These are phyloP conservation scores for Salmacisia buchloeana DNA, from an alignment of 1,284 basidiomycete genomes.

Conservation along the genomic window DNA sequence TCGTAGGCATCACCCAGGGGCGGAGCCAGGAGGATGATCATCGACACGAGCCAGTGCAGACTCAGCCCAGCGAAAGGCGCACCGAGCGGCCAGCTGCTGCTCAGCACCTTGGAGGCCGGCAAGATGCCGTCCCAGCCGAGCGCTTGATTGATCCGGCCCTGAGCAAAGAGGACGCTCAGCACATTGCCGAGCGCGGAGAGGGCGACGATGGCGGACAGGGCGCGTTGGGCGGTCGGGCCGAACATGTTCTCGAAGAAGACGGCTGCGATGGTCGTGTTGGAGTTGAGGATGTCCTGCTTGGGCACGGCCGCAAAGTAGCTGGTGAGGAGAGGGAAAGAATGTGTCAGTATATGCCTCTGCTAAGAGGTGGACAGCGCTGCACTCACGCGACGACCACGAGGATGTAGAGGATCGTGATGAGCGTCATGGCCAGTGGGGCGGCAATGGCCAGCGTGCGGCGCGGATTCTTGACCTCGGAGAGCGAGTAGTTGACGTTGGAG, in stretches of 20 bases:
- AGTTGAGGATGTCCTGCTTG: slow-evolving; percentile 54
- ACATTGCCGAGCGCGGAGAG: slow-evolving; percentile 55
- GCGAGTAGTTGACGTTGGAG: slow-evolving; percentile 58
- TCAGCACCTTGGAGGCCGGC: slow-evolving; percentile 56
- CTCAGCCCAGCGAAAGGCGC: slow-evolving; percentile 57
- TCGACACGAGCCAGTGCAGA: slow-evolving; percentile 51
- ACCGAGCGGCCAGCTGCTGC: slow-evolving; percentile 56
- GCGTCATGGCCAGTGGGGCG: slow-evolving; percentile 57
- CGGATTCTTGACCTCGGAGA: slow-evolving; percentile 57
- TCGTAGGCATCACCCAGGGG: slow-evolving; percentile 59
- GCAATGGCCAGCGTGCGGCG: slow-evolving; percentile 59
- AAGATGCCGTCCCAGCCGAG: slow-evolving; percentile 59
- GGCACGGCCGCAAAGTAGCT: slow-evolving; percentile 53
- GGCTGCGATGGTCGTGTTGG: slow-evolving; percentile 58
- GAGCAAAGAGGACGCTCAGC: slow-evolving; percentile 55
- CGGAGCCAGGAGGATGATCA: slow-evolving; percentile 59
- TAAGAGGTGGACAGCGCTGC: slow-evolving; percentile 53
- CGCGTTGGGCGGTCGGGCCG: slow-evolving; percentile 55
- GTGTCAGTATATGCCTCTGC: slow-evolving; percentile 9
- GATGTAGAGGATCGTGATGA: slow-evolving; percentile 56
- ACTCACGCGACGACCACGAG: slow-evolving; percentile 54
- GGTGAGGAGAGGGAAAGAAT: background rate
- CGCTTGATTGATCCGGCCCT: slow-evolving; percentile 57
- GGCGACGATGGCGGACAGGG: slow-evolving; percentile 58
- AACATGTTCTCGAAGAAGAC: slow-evolving; percentile 60